Conservation (phyloP, 2,329 filamentous ascomycete species). For the Rutstroemia sp. region DNA sequence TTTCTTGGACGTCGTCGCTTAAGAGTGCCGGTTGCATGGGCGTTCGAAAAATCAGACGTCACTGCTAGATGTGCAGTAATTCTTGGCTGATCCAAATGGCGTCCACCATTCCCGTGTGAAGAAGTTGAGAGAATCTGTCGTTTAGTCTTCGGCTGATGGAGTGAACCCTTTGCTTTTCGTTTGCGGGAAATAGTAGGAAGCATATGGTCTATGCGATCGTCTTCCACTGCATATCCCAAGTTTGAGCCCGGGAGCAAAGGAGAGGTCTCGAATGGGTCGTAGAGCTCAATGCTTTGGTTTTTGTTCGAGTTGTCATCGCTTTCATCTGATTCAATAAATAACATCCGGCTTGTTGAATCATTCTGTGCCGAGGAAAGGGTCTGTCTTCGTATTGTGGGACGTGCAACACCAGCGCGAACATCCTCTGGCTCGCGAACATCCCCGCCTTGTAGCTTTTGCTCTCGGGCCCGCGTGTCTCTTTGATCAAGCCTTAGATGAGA, state of each 20-base stretch:
- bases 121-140: slow-evolving; percentile 11
- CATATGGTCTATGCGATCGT: slow-evolving; percentile 30
- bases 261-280: slow-evolving; percentile 4
- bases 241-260: slow-evolving; percentile 17
- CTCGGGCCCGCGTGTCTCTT: slow-evolving; percentile 31
- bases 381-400: slow-evolving; percentile 14
- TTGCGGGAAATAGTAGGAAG: slow-evolving; percentile 24
- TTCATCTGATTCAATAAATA: slow-evolving; percentile 19
- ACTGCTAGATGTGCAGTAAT: slow-evolving; percentile 23
- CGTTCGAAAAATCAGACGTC: background rate
- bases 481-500: slow-evolving; percentile 58
- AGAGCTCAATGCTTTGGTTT: slow-evolving; percentile 3
- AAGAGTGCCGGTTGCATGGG: slow-evolving; percentile 1
- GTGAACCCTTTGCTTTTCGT: slow-evolving; percentile 1
- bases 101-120: slow-evolving; percentile 6
- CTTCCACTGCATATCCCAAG: slow-evolving; percentile 24
- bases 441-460: slow-evolving; percentile 7
- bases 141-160: slow-evolving; percentile 8
- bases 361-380: background rate
- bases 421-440: slow-evolving; percentile 16
- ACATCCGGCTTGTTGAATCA: background rate
- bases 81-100: slow-evolving; percentile 19
- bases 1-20: background rate
- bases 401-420: slow-evolving; percentile 26
- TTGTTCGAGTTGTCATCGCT: slow-evolving; percentile 17